phyloP scores from a whole-genome alignment of 208 protist genomes.

The Trypanosoma brucei region DNA sequence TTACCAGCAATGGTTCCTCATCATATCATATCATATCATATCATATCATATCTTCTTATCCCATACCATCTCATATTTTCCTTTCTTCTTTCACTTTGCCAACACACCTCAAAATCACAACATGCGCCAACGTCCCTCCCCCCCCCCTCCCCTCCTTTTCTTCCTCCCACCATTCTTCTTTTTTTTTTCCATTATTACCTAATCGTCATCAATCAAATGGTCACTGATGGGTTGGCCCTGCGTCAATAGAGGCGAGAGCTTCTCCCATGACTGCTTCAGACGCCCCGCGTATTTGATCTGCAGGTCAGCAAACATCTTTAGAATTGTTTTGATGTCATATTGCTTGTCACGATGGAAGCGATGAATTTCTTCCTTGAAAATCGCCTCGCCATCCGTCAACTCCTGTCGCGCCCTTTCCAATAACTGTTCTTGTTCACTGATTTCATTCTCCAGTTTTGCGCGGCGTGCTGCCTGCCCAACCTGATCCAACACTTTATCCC shows the following conservation, averaged over 20 bases:
- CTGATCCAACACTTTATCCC: conserved; percentile 25
- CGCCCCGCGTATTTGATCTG: conserved; percentile 68
- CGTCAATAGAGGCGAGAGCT: conserved; percentile 43
- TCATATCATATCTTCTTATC: too few species aligned
- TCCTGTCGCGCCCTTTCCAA: conserved; percentile 26
- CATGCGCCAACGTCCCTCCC: not conserved
- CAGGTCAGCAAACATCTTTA: conserved; percentile 70
- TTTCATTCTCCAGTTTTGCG: conserved; percentile 18
- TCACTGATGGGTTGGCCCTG: conserved; percentile 5
- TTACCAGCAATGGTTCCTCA: too few species aligned
- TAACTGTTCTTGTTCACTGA: conserved; percentile 32
- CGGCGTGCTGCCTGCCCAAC: conserved; percentile 25
- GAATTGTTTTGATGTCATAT: conserved; percentile 73
- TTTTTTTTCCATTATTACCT: not conserved
- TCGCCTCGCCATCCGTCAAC: conserved; percentile 11
- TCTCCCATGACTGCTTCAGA: conserved; percentile 71
- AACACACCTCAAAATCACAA: not conserved
- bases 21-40: too few species aligned
- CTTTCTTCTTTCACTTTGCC: not conserved
- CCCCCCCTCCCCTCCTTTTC: not conserved
- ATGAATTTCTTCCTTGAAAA: conserved; percentile 59
- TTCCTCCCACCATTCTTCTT: not conserved
- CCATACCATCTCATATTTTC: too few species aligned
- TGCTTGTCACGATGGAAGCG: conserved; percentile 81
- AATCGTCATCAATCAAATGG: not conserved